A percentile compares a stretch with the other conserved stretches of the same genome.
Evolutionary conservation across 2,329 filamentous ascomycete genomes (phyloP).

Genomic region (Myriosclerotinia duriaeana): DNA sequence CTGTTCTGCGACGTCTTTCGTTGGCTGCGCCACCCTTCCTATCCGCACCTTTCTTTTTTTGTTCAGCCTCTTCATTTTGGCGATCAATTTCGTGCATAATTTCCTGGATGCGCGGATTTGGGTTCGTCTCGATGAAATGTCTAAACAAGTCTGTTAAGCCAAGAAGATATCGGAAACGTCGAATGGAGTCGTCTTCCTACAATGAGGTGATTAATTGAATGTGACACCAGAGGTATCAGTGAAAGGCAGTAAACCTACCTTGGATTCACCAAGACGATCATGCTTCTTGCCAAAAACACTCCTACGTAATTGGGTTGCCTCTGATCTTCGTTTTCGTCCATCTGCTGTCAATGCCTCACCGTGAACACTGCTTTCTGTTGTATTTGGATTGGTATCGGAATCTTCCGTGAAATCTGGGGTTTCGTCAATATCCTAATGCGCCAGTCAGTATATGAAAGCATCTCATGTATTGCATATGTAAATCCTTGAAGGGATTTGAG

Average conservation of each 20-base stretch:
- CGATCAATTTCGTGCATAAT: slow-evolving; percentile 94
- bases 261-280: slow-evolving; percentile 85
- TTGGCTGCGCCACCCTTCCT: slow-evolving; percentile 82
- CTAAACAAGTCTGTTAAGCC: slow-evolving; percentile 96
- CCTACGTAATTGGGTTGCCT: slow-evolving; percentile 85
- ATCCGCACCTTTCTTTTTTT: slow-evolving; percentile 68
- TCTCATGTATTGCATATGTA: not conserved
- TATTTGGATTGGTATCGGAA: slow-evolving; percentile 66
- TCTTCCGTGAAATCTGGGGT: slow-evolving; percentile 67
- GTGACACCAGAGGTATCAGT: not conserved
- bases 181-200: slow-evolving; percentile 91
- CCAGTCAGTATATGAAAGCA: slow-evolving; percentile 17
- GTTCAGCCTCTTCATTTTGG: slow-evolving; percentile 75
- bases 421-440: slow-evolving; percentile 58
- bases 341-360: slow-evolving; percentile 69
- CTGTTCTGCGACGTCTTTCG: slow-evolving; percentile 80
- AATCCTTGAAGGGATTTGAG: not conserved
- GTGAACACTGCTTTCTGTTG: slow-evolving; percentile 77
- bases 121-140: slow-evolving; percentile 98
- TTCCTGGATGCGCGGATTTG: slow-evolving; percentile 89
- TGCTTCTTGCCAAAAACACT: slow-evolving; percentile 96
- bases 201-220: slow-evolving; percentile 15
- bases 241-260: slow-evolving; percentile 54
- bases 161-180: slow-evolving; percentile 89
- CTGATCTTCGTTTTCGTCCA: slow-evolving; percentile 80